These are phyloP conservation scores for Eucalyptus brandiana DNA, from an alignment of 345 rosid species.

Conservation along the genomic window DNA sequence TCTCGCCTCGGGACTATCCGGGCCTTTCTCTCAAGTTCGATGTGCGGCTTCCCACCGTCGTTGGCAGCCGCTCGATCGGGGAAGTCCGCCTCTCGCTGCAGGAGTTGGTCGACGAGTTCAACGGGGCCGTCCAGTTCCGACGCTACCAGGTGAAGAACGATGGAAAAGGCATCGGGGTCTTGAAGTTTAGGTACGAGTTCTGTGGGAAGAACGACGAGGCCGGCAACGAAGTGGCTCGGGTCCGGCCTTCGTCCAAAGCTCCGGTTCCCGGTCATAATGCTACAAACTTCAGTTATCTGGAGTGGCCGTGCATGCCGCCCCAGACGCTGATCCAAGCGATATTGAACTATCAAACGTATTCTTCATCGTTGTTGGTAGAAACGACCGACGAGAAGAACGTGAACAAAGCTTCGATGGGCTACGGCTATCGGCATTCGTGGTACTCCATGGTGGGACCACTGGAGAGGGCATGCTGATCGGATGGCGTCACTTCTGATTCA, in stretches of 20 bases:
- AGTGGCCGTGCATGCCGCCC: neutral
- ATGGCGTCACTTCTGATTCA: neutral
- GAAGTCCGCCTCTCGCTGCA: constrained; percentile 15
- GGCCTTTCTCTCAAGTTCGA: constrained; percentile 16
- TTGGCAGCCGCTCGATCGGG: constrained; percentile 14
- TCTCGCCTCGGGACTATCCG: neutral
- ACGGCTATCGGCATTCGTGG: neutral
- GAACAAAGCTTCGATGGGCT: neutral
- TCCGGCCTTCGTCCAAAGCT: neutral
- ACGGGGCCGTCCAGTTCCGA: constrained; percentile 8
- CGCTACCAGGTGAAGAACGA: constrained; percentile 20
- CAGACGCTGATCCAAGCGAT: neutral
- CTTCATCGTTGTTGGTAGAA: neutral
- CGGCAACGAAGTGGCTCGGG: neutral
- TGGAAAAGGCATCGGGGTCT: constrained; percentile 22
- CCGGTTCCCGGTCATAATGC: neutral
- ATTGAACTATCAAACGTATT: neutral
- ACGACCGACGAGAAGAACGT: neutral
- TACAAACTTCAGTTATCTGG: neutral
- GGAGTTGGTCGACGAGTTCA: constrained; percentile 23
- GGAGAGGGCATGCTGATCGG: neutral
- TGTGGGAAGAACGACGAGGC: neutral
- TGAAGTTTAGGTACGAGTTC: constrained; percentile 17
- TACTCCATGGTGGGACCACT: neutral
- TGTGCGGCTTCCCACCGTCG: neutral